phyloP scores from a whole-genome alignment of 2,329 filamentous ascomycete species.

The Ceratocystis huliohia region DNA sequence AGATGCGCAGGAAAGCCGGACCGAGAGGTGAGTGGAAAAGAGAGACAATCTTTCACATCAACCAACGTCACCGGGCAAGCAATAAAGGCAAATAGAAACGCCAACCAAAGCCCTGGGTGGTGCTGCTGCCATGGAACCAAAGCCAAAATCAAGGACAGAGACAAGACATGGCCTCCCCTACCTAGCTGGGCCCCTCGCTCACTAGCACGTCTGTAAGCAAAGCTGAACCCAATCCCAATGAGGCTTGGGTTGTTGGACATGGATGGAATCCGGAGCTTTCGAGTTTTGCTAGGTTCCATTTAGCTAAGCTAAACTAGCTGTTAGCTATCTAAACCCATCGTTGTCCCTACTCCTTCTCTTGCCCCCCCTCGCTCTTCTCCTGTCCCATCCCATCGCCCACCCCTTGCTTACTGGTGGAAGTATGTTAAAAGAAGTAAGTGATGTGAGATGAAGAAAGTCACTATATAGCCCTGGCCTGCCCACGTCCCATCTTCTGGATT shows the following conservation, averaged over 20 bases:
- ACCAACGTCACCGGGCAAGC: too few relatives aligned
- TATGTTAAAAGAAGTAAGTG: neutral
- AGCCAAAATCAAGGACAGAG: neutral
- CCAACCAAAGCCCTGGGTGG: too few relatives aligned
- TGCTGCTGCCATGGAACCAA: neutral
- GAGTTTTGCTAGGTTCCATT: neutral
- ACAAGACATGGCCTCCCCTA: neutral
- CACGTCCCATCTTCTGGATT: neutral
- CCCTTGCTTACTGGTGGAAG: slow-evolving; percentile 8
- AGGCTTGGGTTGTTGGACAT: neutral
- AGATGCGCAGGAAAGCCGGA: too few relatives aligned
- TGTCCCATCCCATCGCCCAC: neutral
- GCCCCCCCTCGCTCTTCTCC: neutral
- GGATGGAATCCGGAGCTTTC: slow-evolving; percentile 5
- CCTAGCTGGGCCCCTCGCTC: neutral
- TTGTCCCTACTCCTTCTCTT: neutral
- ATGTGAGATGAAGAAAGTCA: slow-evolving; percentile 8
- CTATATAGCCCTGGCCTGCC: slow-evolving; percentile 8
- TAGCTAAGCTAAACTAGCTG: neutral
- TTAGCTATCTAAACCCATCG: neutral
- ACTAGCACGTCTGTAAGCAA: slow-evolving; percentile 3
- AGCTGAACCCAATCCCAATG: slow-evolving; percentile 6
- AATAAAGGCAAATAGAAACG: too few relatives aligned
- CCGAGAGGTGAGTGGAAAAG: too few relatives aligned
- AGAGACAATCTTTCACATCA: too few relatives aligned